Evolutionary conservation across 768 basidiomycete genomes (phyloP).

Genomic region (Calocybe gangraenosa): DNA sequence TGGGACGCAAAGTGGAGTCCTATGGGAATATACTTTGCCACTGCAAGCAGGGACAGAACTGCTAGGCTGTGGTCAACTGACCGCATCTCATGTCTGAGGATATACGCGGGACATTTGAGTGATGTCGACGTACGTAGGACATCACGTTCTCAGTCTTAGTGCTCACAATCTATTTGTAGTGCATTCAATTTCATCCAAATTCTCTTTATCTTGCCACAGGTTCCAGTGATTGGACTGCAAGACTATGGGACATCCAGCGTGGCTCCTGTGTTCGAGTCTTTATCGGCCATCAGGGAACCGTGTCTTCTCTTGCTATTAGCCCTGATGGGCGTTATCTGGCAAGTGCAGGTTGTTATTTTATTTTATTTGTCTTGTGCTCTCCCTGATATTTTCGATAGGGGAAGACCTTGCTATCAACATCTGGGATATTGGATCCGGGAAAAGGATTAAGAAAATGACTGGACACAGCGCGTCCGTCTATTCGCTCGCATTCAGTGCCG

Average conservation of each 20-base stretch:
- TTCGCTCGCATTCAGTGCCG: constrained; percentile 87
- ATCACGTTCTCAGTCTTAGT: background rate
- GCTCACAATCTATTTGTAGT: constrained; percentile 43
- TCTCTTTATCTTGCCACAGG: constrained; percentile 96
- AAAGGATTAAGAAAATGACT: constrained; percentile 92
- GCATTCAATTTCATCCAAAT: constrained; percentile 95
- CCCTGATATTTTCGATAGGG: constrained; percentile 34
- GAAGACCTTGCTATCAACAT: constrained; percentile 92
- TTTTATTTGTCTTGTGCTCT: constrained; percentile 3
- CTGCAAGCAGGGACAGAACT: constrained; percentile 89
- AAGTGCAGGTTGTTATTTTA: constrained; percentile 58
- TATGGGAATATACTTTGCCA: constrained; percentile 97
- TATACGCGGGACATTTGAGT: constrained; percentile 94
- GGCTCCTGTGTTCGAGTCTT: constrained; percentile 94
- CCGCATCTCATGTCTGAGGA: constrained; percentile 75
- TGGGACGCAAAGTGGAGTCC: constrained; percentile 99
- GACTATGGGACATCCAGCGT: constrained; percentile 97
- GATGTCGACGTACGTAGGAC: constrained; percentile 87
- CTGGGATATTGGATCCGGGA: constrained; percentile 96
- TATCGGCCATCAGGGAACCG: constrained; percentile 87
- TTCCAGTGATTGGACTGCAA: constrained; percentile 93
- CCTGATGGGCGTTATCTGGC: constrained; percentile 95
- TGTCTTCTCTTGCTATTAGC: constrained; percentile 83
- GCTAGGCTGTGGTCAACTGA: constrained; percentile 97
- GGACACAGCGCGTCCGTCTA: constrained; percentile 90